Evolutionary conservation across 306 rosid genomes (phyloP).

Genomic region (Dicorynia guianensis): DNA sequence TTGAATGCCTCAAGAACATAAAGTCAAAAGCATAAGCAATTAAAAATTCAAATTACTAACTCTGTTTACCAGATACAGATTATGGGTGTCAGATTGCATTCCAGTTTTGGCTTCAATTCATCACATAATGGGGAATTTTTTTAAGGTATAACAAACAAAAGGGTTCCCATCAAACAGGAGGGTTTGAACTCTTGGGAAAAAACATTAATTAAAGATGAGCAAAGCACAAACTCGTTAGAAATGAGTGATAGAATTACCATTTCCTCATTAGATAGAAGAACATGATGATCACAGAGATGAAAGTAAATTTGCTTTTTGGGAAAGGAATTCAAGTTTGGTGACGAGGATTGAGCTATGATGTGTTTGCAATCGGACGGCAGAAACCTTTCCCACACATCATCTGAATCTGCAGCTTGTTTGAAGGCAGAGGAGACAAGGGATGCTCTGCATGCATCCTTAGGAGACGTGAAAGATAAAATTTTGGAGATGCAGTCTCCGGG

Average conservation of each 20-base stretch:
- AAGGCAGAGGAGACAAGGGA: not conserved
- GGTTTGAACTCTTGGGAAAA: too few relatives aligned
- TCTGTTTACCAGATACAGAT: too few relatives aligned
- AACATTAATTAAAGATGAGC: too few relatives aligned
- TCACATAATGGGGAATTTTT: too few relatives aligned
- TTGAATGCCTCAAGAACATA: too few relatives aligned
- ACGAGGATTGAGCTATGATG: conserved; percentile 1
- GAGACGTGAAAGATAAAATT: conserved; percentile 25
- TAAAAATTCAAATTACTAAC: too few relatives aligned
- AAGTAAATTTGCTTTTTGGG: not conserved
- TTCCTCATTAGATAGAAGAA: not conserved
- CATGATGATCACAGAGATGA: conserved; percentile 8
- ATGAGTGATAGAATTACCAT: not conserved
- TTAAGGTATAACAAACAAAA: too few relatives aligned
- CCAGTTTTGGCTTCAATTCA: too few relatives aligned
- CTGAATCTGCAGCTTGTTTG: not conserved
- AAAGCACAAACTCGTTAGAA: not conserved
- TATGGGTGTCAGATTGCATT: too few relatives aligned
- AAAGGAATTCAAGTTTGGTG: not conserved
- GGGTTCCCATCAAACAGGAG: too few relatives aligned
- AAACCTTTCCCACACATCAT: conserved; percentile 3
- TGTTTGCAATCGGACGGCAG: not conserved
- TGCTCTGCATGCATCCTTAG: conserved; percentile 23
- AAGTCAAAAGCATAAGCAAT: too few relatives aligned
- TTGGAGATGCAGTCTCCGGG: conserved; percentile 13